Percentiles rank a stretch among this genome's conserved stretches.
phyloP scores from a whole-genome alignment of 2,329 filamentous ascomycete species.

The Verticillium klebahnii region DNA sequence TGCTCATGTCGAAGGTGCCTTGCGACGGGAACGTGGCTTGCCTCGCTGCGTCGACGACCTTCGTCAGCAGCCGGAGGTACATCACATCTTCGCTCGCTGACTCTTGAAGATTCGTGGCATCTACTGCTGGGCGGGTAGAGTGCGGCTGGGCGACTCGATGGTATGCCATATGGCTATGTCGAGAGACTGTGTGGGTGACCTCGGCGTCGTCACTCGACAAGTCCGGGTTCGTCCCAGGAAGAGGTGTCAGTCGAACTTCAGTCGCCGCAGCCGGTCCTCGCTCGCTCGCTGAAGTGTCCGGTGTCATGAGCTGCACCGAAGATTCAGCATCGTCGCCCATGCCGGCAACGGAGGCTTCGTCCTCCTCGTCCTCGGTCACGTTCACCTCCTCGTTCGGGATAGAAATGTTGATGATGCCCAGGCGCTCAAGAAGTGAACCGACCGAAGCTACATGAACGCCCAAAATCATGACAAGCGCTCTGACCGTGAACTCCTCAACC shows the following conservation, averaged over 20 bases:
- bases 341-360: not conserved
- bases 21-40: not conserved
- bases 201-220: not conserved
- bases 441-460: not conserved
- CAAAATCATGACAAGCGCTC: not conserved
- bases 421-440: not conserved
- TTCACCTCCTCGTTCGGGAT: not conserved
- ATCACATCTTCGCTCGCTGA: not conserved
- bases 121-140: not conserved
- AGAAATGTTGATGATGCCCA: not conserved
- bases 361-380: not conserved
- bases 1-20: not conserved
- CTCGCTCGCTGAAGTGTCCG: not conserved
- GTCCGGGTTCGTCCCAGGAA: not conserved
- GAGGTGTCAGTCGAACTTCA: not conserved
- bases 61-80: constrained; percentile 7
- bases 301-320: not conserved
- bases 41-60: constrained; percentile 5
- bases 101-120: not conserved
- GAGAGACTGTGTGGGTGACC: not conserved
- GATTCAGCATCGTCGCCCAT: not conserved
- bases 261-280: not conserved
- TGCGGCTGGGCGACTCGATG: not conserved
- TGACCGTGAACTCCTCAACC: not conserved
- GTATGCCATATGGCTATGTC: not conserved